Conservation (phyloP, 495 filamentous ascomycete genomes). For the Evernia prunastri region DNA sequence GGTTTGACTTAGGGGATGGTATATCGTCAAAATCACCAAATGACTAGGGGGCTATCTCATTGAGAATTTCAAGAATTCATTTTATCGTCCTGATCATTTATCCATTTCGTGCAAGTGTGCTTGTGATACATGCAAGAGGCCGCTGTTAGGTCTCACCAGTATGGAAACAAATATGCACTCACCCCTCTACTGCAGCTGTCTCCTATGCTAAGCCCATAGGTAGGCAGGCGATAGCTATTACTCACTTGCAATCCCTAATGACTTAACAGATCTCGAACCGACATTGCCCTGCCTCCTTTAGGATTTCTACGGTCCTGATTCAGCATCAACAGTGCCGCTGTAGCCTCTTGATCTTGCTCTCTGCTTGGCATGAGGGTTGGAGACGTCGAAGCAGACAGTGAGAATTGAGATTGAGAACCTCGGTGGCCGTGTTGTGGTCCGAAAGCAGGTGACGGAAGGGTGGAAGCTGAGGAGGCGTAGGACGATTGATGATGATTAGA, state of each 20-base stretch:
- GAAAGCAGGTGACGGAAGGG: conserved; percentile 41
- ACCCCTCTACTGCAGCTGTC: background rate
- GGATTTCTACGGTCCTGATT: conserved; percentile 56
- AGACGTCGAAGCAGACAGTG: conserved; percentile 32
- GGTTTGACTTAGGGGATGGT: background rate
- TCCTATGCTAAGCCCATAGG: background rate
- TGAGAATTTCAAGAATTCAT: background rate
- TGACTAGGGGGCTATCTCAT: background rate
- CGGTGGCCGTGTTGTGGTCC: conserved; percentile 26
- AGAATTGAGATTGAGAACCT: conserved; percentile 21
- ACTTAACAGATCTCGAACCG: conserved; percentile 69
- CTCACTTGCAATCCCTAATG: conserved; percentile 2
- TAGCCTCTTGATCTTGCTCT: conserved; percentile 67
- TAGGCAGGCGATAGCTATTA: background rate
- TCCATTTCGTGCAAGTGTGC: background rate
- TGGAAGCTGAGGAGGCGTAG: conserved; percentile 33
- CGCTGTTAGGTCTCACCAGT: background rate
- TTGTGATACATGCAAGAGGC: background rate
- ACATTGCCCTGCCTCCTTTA: conserved; percentile 50
- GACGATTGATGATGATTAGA: conserved; percentile 35
- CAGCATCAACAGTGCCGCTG: conserved; percentile 72
- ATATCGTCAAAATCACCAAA: background rate
- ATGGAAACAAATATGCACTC: background rate
- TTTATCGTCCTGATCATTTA: conserved; percentile 10
- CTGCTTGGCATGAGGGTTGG: conserved; percentile 30